Base-by-base conservation (phyloP, 73 alveolate genomes). In the Paramecium primaurelia region DNA sequence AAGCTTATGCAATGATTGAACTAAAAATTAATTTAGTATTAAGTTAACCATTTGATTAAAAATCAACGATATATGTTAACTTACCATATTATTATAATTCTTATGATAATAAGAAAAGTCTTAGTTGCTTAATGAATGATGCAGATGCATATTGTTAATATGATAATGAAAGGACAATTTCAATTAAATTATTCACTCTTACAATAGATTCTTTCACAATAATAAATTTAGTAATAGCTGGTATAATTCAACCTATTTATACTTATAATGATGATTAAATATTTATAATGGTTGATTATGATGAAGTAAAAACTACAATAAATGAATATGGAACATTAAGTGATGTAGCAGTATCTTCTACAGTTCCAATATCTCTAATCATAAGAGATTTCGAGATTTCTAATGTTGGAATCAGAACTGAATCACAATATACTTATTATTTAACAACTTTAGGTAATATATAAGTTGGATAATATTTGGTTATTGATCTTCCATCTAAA, bases 21-120 rank as follows among this genome's bases (percentile, higher is more conserved):
- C 38, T 75, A 6, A 20, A 30, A 75, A 6, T 75, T 4, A n/a
- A 75, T 14, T 36, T 75, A 75, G 36, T 42, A 42, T 18, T 75
- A n/a, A 36, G 88, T 34, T 75, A 9, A 18, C 36, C 38, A 8
- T 75, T 75, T 38, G 59, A 38, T 16, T 16, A 34, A 34, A 36
- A 30, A 36, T 75, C 88, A 0, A 42, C 88, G 9, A 10, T 75
- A 10, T 75, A 75, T 42, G 22, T 75, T 42, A 75, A 75, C 34
- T 20, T 75, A 36, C 88, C 88, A 12, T 36, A 38, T 20, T 75
- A 75, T 75, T 75, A 75, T 75, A 75, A 75, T 42, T 75, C 88
- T 4, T 75, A 34, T 75, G 88, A 75, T 11, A 75, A 75, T 36
- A 12, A 75, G 38, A 75, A 75, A 38, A 75, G 88, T 38, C 26